These are phyloP conservation scores for Melaleuca quinquenervia DNA, from an alignment of 345 rosid genomes.

Conservation along the genomic window DNA sequence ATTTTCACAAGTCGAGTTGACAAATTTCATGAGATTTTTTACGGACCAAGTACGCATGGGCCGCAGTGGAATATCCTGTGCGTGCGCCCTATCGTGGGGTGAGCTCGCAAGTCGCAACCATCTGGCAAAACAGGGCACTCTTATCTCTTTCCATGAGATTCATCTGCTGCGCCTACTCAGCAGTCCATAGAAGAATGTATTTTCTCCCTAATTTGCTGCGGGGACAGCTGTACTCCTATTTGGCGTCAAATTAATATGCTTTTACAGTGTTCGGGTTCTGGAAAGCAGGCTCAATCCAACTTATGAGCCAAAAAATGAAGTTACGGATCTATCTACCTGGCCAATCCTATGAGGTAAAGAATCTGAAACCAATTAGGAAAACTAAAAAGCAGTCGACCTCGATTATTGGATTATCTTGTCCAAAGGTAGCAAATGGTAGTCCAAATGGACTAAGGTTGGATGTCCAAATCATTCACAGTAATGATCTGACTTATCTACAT, in stretches of 20 bases:
- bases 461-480: neutral
- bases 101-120: neutral
- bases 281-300: neutral
- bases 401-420: neutral
- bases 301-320: neutral
- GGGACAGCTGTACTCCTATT: neutral
- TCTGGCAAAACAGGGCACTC: neutral
- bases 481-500: neutral
- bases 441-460: neutral
- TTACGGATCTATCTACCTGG: neutral
- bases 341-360: neutral
- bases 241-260: neutral
- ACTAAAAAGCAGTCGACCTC: neutral
- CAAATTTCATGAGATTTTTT: neutral
- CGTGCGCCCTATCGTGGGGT: neutral
- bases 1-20: neutral
- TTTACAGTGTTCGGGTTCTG: neutral
- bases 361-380: neutral
- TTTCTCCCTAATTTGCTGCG: neutral
- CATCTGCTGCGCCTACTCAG: neutral
- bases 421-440: neutral
- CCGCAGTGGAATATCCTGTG: neutral
- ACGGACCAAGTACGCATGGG: neutral
- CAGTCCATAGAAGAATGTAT: neutral
- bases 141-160: neutral